These are phyloP conservation scores for Gracilaria caudata DNA, from an alignment of 23 red algal genomes.

Conservation along the genomic window DNA sequence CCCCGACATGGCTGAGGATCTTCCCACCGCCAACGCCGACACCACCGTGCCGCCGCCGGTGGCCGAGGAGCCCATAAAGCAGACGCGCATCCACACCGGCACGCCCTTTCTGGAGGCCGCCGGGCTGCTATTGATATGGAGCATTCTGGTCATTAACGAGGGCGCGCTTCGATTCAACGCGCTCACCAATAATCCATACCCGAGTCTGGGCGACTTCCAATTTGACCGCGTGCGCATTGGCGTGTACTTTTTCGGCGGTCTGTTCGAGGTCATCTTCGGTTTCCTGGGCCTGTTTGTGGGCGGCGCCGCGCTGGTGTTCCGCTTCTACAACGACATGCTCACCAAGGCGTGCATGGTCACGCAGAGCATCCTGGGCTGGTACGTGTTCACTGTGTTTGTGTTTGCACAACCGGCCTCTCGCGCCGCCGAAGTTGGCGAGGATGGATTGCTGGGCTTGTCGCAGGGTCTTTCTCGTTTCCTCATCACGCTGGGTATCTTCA, in stretches of 20 bases:
- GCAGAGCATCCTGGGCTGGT: constrained; percentile 50
- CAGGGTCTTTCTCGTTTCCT: constrained; percentile 31
- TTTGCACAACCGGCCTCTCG: constrained; percentile 28
- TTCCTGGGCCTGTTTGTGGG: constrained; percentile 50
- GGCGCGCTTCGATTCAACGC: constrained; percentile 40
- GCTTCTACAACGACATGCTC: constrained; percentile 21
- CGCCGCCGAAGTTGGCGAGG: background rate
- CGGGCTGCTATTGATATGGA: constrained; percentile 55
- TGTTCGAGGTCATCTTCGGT: constrained; percentile 73
- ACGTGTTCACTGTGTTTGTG: constrained; percentile 72
- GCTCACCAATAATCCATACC: background rate
- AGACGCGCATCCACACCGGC: constrained; percentile 4
- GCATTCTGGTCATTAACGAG: constrained; percentile 60
- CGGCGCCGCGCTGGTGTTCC: constrained; percentile 26
- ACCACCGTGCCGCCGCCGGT: background rate
- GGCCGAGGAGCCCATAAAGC: constrained; percentile 1
- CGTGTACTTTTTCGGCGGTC: constrained; percentile 42
- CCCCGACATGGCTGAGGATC: background rate
- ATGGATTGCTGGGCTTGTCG: background rate
- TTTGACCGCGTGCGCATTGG: background rate
- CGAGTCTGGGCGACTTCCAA: background rate
- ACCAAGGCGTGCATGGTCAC: constrained; percentile 45
- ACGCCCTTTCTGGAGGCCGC: constrained; percentile 1
- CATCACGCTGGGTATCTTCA: constrained; percentile 48
- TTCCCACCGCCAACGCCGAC: background rate